These are phyloP conservation scores for Penicillium crustosum DNA, from an alignment of 2,329 filamentous ascomycete genomes.

Conservation along the genomic window DNA sequence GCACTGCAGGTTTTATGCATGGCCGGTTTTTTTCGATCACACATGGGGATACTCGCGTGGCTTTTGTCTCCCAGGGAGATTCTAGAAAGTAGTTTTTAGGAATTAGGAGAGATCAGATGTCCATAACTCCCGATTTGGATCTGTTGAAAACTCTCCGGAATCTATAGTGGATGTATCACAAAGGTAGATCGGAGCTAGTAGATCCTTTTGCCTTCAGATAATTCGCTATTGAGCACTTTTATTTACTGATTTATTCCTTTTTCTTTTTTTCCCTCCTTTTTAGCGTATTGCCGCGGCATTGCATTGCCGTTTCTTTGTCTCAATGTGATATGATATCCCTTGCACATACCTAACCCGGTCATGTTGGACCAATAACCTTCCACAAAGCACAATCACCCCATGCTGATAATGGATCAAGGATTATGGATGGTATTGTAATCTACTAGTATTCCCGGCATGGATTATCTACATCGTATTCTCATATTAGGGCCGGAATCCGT, in stretches of 20 bases:
- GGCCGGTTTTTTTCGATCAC: background rate
- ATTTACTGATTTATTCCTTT: background rate
- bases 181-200: background rate
- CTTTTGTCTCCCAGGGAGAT: slow-evolving; percentile 9
- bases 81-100: background rate
- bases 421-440: background rate
- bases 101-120: background rate
- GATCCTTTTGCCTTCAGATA: background rate
- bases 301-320: background rate
- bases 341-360: background rate
- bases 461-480: background rate
- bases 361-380: background rate
- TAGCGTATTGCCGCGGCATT: background rate
- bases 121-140: background rate
- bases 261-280: background rate
- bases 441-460: background rate
- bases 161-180: slow-evolving; percentile 2
- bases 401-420: background rate
- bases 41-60: slow-evolving; percentile 18
- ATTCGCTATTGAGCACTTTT: background rate
- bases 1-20: slow-evolving; percentile 19
- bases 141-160: background rate
- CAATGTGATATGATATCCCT: background rate
- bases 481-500: background rate
- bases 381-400: background rate